A percentile compares a stretch with the other conserved stretches of the same genome.
phyloP scores from a whole-genome alignment of 1,284 basidiomycete genomes.

The Wolfiporia cocos region DNA sequence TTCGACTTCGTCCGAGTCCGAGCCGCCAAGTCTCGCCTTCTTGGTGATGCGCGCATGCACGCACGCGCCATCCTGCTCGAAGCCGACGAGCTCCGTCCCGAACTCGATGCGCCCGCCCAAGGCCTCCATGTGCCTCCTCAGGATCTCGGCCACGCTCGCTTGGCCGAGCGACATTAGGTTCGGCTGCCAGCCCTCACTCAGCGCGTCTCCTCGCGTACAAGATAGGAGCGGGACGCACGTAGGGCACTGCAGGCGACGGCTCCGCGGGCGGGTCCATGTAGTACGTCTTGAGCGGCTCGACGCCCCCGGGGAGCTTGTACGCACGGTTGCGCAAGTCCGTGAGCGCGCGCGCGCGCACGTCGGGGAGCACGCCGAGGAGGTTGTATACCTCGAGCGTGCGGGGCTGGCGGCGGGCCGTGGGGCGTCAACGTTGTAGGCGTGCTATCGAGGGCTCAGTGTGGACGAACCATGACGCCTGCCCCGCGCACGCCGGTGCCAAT shows the following conservation, averaged over 20 bases:
- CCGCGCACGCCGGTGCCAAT: slow-evolving; percentile 22
- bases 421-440: not conserved
- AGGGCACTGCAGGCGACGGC: slow-evolving; percentile 16
- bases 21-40: no score
- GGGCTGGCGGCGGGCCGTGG: slow-evolving; percentile 6
- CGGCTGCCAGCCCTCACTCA: no score
- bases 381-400: slow-evolving; percentile 18
- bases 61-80: slow-evolving; percentile 18
- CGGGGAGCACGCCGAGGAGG: slow-evolving; percentile 16
- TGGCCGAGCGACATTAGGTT: slow-evolving; percentile 20
- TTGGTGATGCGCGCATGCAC: slow-evolving; percentile 15
- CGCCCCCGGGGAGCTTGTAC: slow-evolving; percentile 17
- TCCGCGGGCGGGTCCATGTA: slow-evolving; percentile 2
- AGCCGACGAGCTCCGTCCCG: slow-evolving; percentile 19
- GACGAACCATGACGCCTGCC: slow-evolving; percentile 23
- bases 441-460: no score
- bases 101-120: slow-evolving; percentile 23
- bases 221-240: slow-evolving; percentile 12
- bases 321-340: slow-evolving; percentile 4
- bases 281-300: slow-evolving; percentile 9
- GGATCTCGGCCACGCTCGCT: slow-evolving; percentile 19
- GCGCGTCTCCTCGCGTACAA: no score
- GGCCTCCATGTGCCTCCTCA: slow-evolving; percentile 21
- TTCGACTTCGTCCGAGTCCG: slow-evolving; percentile 6
- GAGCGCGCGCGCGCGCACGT: slow-evolving; percentile 3